These are phyloP conservation scores for Incumbomyces lentus DNA, from an alignment of 2,329 filamentous ascomycete genomes.

Conservation along the genomic window DNA sequence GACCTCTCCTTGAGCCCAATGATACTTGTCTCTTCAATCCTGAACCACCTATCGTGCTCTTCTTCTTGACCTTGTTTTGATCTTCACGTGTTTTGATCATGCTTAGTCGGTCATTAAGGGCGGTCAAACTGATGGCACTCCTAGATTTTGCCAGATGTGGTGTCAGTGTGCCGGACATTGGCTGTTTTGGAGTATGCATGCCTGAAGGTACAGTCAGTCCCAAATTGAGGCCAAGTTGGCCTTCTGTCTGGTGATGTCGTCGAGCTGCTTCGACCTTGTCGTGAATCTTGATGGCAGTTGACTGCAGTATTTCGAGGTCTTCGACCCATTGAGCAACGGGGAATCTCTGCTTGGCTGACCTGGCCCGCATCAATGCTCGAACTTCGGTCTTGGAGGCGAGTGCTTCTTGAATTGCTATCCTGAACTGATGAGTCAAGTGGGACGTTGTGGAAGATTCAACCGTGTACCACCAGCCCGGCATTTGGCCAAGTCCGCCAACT, in stretches of 20 bases:
- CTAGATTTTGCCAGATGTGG: conserved; percentile 10
- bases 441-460: conserved; percentile 54
- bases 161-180: background rate
- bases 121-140: conserved; percentile 24
- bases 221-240: conserved; percentile 1
- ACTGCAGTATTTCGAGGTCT: conserved; percentile 52
- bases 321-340: conserved; percentile 58
- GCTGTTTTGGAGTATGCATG: conserved; percentile 10
- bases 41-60: conserved; percentile 8
- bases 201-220: conserved; percentile 13
- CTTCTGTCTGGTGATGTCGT: conserved; percentile 10
- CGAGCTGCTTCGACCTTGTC: conserved; percentile 32
- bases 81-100: conserved; percentile 26
- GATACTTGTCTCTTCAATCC: conserved; percentile 29
- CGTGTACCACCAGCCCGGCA: conserved; percentile 63
- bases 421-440: conserved; percentile 56
- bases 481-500: conserved; percentile 58
- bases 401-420: conserved; percentile 51
- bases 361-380: conserved; percentile 53
- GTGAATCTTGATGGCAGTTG: conserved; percentile 46
- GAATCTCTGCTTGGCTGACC: conserved; percentile 55
- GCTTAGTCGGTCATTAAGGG: conserved; percentile 29
- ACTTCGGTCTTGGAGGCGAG: conserved; percentile 47
- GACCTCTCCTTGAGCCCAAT: conserved; percentile 31
- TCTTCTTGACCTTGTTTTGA: conserved; percentile 18